A percentile compares a stretch with the other conserved stretches of the same genome.
phyloP scores from a whole-genome alignment of 2,329 filamentous ascomycete genomes.

The Xylaria sp. region DNA sequence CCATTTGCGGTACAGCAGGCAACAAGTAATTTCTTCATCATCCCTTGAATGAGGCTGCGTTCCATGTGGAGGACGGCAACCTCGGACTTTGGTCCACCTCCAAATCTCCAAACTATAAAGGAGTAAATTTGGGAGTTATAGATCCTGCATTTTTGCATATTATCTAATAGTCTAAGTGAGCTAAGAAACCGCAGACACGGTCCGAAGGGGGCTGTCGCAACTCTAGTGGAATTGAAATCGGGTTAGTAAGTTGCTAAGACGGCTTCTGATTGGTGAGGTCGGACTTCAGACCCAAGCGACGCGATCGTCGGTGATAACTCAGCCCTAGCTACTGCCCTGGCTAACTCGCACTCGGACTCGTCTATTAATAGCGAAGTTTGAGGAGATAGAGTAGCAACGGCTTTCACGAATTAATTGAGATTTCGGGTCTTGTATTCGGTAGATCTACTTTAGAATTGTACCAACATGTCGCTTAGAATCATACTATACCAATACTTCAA shows the following conservation, averaged over 20 bases:
- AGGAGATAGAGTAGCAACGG: neutral
- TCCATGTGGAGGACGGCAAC: neutral
- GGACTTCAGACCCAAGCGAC: conserved; percentile 18
- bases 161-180: neutral
- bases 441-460: too few species aligned
- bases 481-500: neutral
- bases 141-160: neutral
- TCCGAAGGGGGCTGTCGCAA: neutral
- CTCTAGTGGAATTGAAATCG: too few species aligned
- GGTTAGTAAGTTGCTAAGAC: conserved; percentile 6
- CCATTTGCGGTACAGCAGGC: too few species aligned
- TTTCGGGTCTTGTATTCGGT: neutral
- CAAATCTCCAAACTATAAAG: neutral
- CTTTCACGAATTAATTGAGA: neutral
- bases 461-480: neutral
- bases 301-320: neutral
- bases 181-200: neutral
- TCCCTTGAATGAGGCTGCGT: conserved; percentile 11
- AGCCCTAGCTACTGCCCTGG: neutral
- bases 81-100: conserved; percentile 25
- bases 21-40: neutral
- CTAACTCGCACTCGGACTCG: conserved; percentile 1
- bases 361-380: neutral
- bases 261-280: conserved; percentile 25
- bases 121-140: neutral